Base-by-base conservation (phyloP, 768 basidiomycete genomes). In the Leccinum uliginosum region DNA sequence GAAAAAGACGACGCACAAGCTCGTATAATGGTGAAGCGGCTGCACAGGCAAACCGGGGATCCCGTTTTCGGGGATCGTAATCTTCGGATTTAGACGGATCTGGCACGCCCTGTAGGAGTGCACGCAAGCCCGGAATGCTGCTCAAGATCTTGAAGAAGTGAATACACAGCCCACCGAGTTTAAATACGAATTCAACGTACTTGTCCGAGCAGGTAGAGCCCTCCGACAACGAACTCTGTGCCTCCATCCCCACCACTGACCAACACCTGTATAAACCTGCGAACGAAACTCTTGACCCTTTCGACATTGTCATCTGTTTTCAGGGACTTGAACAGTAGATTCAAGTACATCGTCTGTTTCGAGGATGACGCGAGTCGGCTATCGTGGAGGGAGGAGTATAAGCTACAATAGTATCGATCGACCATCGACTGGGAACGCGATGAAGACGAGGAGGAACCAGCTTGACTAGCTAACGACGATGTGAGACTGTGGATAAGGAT, bases 301-400 rank as follows among this genome's bases (percentile, higher is more conserved):
- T 83, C 82, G 0, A 70, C 56, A 54, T 81, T 79, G 30, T 64
- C 65, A 61, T 87, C 87, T 3, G 79, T 79, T 72, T 95, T 96
- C 61, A 97, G 73, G 2, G 90, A 87, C 64, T 91, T 94, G 82
- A 95, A 95, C 19, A 98, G 71, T 17, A 99, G 73, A 67, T 98
- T 98, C 55, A 99, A 81, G 71, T 96, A 98, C 86, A 98, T 90
- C 6, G 94, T 93, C 69, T 98, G 94, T 67, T 98, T 98, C 2
- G 87, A 89, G 12, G 93, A 93, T 2, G 80, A 78, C 3, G 86
- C 79, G 2, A 99, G 80, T 14, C 96, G 85, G 1, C 78, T 74
- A 64, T 99, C 96, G 50, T 88, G 83, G 5, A 99, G 75, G 3
- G 93, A 93, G n/a, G 86, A 83, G 63, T 98, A 99, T 0, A 99